Base-by-base conservation (phyloP, 768 basidiomycete genomes). In the Xerocomellus dryophilus region DNA sequence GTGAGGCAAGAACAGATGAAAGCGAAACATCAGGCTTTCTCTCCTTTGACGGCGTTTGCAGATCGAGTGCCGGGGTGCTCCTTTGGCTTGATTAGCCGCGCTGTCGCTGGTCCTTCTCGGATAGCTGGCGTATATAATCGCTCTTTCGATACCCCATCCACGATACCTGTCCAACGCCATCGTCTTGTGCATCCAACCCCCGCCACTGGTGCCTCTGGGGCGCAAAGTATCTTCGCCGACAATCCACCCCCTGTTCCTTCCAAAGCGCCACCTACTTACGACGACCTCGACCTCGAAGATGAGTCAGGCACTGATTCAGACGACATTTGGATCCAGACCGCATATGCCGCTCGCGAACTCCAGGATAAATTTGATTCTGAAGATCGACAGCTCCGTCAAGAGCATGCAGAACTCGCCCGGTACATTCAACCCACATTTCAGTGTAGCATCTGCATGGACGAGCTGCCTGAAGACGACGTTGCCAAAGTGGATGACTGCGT, bases 361-460 rank as follows among this genome's bases (percentile, higher is more conserved):
- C 79, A 79, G 58, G 52, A 56, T 2, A 56, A 69, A 34, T 78
- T 69, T 29, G 76, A 80, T 34, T 65, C 63, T 5, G 81, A 82
- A 64, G 67, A 79, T 50, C 40, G 40, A 14, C 63, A 51, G 2
- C 68, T 82, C 35, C 64, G 67, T n/a, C 58, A 43, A 7, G 74
- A 82, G 55, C 59, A 65, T 1, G 54, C 53, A 12, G 62, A 65
- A 3, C 72, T 80, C 7, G 43, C 58, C 14, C 57, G 41, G 11
- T 29, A 51, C 12, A 44, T 60, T 5, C 79, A 76, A 38, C 29
- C 31, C 38, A 66, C 52, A n/a, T 85, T 84, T 53, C 65, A 73
- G 38, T 88, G 86, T 59, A 70, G 72, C 9, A 72, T 87, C 35
- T 88, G 86, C 64, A 63, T 80, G 54, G 85, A 88, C 14, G 63